A percentile compares a stretch with the other conserved stretches of the same genome.
Evolutionary conservation across 192 early-diverging fungal genomes (phyloP).

Genomic region (Phycomyces blakesleeanus): DNA sequence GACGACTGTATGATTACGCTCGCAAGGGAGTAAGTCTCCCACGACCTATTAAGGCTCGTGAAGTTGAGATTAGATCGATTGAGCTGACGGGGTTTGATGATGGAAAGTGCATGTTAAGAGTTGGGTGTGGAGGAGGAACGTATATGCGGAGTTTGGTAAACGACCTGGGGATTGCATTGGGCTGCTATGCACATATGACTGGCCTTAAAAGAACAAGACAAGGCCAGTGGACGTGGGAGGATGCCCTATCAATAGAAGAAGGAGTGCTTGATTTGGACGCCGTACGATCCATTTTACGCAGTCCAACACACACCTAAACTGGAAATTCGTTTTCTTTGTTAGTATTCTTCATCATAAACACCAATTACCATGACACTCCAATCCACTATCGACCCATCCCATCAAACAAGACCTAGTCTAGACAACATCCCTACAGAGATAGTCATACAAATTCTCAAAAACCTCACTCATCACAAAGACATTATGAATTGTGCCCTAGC

Average conservation of each 20-base stretch:
- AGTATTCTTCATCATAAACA: no score
- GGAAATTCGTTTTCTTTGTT: no score
- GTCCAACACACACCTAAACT: no score
- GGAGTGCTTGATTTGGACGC: no score
- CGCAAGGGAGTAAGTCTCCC: constrained; percentile 47
- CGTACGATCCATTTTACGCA: no score
- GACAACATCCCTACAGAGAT: constrained; percentile 47
- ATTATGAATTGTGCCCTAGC: constrained; percentile 45
- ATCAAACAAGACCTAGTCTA: constrained; percentile 4
- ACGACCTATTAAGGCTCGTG: constrained; percentile 34
- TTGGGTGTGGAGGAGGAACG: constrained; percentile 64
- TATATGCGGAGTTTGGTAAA: constrained; percentile 72
- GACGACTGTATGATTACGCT: constrained; percentile 69
- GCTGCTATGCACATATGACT: constrained; percentile 58
- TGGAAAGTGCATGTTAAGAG: constrained; percentile 29
- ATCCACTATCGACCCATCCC: constrained; percentile 16
- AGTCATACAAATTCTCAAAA: constrained; percentile 48
- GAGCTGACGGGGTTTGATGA: constrained; percentile 35
- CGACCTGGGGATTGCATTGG: constrained; percentile 55
- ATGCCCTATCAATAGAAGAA: no score
- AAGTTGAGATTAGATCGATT: constrained; percentile 37
- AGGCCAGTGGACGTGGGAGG: constrained; percentile 21
- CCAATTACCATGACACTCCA: no score
- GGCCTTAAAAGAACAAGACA: constrained; percentile 58
- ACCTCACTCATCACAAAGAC: constrained; percentile 39